A percentile compares a stretch with the other conserved stretches of the same genome.
phyloP scores from a whole-genome alignment of 2,329 filamentous ascomycete species.

The Alternaria infectoria region DNA sequence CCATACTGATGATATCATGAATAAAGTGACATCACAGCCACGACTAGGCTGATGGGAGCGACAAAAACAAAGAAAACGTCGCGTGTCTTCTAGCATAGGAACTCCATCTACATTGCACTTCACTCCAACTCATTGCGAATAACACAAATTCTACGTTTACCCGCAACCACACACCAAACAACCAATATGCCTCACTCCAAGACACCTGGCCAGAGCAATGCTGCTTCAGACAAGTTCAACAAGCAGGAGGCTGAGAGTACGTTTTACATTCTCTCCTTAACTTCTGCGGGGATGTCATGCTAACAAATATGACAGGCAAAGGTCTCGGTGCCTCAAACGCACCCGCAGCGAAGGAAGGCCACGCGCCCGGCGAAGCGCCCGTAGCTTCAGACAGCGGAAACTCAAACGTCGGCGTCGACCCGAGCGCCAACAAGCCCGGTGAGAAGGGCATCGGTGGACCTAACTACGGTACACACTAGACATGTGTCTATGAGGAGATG shows the following conservation, averaged over 20 bases:
- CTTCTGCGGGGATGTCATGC: background rate
- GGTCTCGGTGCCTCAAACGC: constrained; percentile 25
- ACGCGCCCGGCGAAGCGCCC: constrained; percentile 18
- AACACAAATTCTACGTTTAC: background rate
- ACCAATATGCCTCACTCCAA: constrained; percentile 23
- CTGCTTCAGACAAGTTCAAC: constrained; percentile 25
- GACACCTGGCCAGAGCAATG: constrained; percentile 25
- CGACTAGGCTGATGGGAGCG: background rate
- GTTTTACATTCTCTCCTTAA: background rate
- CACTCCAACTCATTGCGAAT: background rate
- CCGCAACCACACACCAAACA: background rate
- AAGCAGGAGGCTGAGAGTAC: constrained; percentile 24
- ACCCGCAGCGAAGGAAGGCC: constrained; percentile 19
- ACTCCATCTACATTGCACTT: background rate
- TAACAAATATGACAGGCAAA: constrained; percentile 12
- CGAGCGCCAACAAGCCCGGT: constrained; percentile 22
- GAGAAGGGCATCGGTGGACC: constrained; percentile 25
- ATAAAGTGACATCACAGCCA: background rate
- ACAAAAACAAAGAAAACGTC: background rate
- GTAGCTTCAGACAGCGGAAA: constrained; percentile 25
- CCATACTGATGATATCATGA: constrained; percentile 2
- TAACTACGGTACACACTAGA: constrained; percentile 19
- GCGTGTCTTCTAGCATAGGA: background rate
- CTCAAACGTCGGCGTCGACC: constrained; percentile 24
- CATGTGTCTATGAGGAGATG: background rate